Evolutionary conservation across 805 yeast species (phyloP).

Genomic region (Myxozyma nipponensis): DNA sequence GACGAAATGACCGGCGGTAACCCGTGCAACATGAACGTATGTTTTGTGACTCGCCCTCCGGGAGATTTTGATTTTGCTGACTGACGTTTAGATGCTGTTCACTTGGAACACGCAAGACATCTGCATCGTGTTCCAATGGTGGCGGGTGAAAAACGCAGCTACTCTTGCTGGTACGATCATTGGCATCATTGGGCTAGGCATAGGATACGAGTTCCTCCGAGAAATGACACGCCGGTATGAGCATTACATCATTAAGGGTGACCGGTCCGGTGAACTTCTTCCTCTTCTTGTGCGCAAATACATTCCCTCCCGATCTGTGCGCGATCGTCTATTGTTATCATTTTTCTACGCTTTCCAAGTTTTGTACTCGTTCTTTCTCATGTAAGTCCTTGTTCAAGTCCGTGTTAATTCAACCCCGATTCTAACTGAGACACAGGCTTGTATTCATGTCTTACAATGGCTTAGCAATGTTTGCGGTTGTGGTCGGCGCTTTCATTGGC

Average conservation of each 20-base stretch:
- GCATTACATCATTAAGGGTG: conserved; percentile 5
- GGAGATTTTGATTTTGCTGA: neutral
- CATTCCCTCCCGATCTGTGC: conserved; percentile 19
- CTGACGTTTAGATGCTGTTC: conserved; percentile 23
- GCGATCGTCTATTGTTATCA: conserved; percentile 16
- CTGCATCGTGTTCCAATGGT: conserved; percentile 27
- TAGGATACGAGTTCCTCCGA: conserved; percentile 25
- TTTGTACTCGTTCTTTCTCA: conserved; percentile 25
- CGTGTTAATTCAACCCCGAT: neutral
- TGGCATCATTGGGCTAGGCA: conserved; percentile 26
- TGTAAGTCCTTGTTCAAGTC: conserved; percentile 3
- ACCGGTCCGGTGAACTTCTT: conserved; percentile 7
- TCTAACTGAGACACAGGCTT: conserved; percentile 5
- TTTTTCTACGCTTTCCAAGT: conserved; percentile 24
- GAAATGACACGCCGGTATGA: conserved; percentile 27
- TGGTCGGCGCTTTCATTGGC: conserved; percentile 25
- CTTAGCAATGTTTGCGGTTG: conserved; percentile 23
- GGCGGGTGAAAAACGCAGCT: conserved; percentile 19
- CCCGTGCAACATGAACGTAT: conserved; percentile 17
- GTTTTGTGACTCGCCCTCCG: neutral
- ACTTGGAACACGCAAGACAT: conserved; percentile 23
- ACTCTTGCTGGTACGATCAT: conserved; percentile 25
- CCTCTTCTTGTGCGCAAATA: conserved; percentile 17
- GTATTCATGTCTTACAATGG: conserved; percentile 26
- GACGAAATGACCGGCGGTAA: neutral